Evolutionary conservation across 129 eudicot genomes (phyloP), one percentile per base, ranked within the genome.

Genomic region (Ambrosia trifida): DNA sequence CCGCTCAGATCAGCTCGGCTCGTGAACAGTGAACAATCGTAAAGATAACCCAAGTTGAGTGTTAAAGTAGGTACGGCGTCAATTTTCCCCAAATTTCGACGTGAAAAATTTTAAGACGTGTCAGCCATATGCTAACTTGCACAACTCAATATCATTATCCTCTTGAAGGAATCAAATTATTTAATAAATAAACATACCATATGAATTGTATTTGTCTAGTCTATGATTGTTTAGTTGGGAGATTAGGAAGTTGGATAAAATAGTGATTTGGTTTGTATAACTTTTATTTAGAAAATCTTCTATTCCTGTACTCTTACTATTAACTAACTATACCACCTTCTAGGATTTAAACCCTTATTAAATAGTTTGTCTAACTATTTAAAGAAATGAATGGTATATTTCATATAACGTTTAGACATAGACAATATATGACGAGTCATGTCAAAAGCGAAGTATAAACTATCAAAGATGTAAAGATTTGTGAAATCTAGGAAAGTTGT

Each of bases 341-440:
- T 24, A 24, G 28, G 28, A 24, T 24, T 24, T 24, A 1, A 24
- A 24, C 28, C 28, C 28, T 24, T 24, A 0, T 24, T 24, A 24
- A 24, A 24, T 24, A 51, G 30, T 19, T 51, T 6, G 11, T 51
- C 12, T 1, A 51, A 17, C 58, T 6, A 51, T 17, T 51, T 64
- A 63, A 1, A n/a, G 4, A 35, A 36, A 16, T 43, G 68, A 64
- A 64, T 7, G 36, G 31, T 40, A 17, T 41, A 20, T 17, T 18
- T 41, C 8, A 64, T 41, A 41, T 20, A 41, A 41, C 41, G 17
- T 35, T 41, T 43, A 64, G 69, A 14, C 53, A 19, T 38, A 64
- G 3, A 64, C 68, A 11, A 64, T 41, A 14, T 10, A 41, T 19
- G 53, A 17, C 2, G 36, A 64, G 70, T 66, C 70, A 43, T 66